A percentile compares a stretch with the other conserved stretches of the same genome.
These are phyloP conservation scores for Psilocybe tampanensis DNA, from an alignment of 768 basidiomycete species.

Conservation along the genomic window DNA sequence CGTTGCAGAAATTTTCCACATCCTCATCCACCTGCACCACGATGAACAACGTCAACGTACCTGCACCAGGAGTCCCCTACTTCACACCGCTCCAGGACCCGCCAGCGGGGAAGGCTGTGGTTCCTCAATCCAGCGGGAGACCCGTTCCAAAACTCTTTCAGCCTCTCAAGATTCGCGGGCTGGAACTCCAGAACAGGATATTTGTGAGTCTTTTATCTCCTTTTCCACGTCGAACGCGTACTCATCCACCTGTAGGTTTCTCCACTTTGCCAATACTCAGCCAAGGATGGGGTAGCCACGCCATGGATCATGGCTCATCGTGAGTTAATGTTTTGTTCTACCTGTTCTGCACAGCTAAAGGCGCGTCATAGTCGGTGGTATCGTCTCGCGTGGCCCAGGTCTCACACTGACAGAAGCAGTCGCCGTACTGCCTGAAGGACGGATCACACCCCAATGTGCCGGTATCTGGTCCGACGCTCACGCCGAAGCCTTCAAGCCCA, in stretches of 20 bases:
- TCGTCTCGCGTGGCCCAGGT: constrained; percentile 53
- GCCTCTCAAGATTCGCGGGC: constrained; percentile 54
- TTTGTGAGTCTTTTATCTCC: constrained; percentile 33
- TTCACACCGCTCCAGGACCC: constrained; percentile 49
- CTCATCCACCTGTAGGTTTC: constrained; percentile 37
- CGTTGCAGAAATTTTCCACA: background rate
- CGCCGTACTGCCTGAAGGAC: constrained; percentile 53
- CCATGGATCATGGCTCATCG: constrained; percentile 66
- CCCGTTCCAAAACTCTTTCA: constrained; percentile 43
- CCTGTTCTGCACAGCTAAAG: constrained; percentile 16
- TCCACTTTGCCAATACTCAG: constrained; percentile 64
- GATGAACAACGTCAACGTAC: constrained; percentile 37
- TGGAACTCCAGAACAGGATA: constrained; percentile 57
- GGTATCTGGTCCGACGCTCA: constrained; percentile 62
- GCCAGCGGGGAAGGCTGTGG: constrained; percentile 44
- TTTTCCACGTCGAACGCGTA: background rate
- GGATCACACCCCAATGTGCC: constrained; percentile 62
- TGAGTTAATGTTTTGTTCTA: constrained; percentile 25
- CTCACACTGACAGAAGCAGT: constrained; percentile 66
- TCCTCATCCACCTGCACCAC: background rate
- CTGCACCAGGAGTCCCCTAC: constrained; percentile 44
- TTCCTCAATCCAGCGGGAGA: constrained; percentile 41
- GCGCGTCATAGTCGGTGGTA: constrained; percentile 44
- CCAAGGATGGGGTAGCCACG: constrained; percentile 51
- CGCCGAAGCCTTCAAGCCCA: constrained; percentile 34